Conservation (phyloP, 129 eudicot species). For the Silybum marianum region DNA sequence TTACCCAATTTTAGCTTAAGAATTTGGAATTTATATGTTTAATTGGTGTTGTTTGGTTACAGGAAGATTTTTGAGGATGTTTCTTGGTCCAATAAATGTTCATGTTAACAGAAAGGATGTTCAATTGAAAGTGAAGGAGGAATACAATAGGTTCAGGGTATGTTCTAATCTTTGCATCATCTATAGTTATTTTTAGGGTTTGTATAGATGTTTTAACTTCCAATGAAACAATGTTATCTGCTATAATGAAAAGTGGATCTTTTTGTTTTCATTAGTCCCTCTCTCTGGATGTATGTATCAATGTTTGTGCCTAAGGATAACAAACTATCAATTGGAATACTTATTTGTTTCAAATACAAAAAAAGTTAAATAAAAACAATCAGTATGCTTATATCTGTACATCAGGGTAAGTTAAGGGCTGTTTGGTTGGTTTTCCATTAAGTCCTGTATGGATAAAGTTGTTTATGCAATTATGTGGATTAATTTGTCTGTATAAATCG, state of each 20-base stretch:
- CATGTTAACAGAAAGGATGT: slow-evolving; percentile 85
- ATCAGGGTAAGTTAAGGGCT: not conserved
- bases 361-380: no score
- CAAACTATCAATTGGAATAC: not conserved
- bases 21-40: not conserved
- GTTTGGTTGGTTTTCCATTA: no score
- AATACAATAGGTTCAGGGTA: slow-evolving; percentile 88
- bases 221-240: not conserved
- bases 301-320: not conserved
- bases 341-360: no score
- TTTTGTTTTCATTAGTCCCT: not conserved
- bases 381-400: no score
- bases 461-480: no score
- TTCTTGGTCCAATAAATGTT: slow-evolving; percentile 92
- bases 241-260: slow-evolving; percentile 6
- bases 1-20: not conserved
- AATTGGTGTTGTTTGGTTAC: slow-evolving; percentile 22
- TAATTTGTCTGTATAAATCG: no score
- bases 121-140: slow-evolving; percentile 88
- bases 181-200: not conserved
- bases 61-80: slow-evolving; percentile 83
- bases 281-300: not conserved
- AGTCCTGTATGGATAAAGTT: no score
- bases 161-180: not conserved
- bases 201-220: slow-evolving; percentile 8